Conservation (phyloP, 2,329 filamentous ascomycete species). For the Cladobotryum mycophilum region DNA sequence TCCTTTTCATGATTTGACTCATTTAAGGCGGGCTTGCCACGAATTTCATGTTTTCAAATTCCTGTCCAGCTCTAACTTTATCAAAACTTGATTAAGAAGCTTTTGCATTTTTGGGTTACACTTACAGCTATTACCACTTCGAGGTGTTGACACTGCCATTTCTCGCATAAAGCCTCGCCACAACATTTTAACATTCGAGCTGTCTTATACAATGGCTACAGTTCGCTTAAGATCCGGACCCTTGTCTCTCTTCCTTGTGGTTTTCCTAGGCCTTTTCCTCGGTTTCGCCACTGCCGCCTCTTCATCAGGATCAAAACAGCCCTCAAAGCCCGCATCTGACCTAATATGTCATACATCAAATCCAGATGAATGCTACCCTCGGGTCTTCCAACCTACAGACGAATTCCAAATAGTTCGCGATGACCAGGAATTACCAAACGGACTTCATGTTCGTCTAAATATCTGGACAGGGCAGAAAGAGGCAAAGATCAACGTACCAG, state of each 20-base stretch:
- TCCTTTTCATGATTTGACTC: slow-evolving; percentile 15
- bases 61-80: neutral
- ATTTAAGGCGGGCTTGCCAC: slow-evolving; percentile 4
- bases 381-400: slow-evolving; percentile 55
- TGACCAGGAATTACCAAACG: slow-evolving; percentile 59
- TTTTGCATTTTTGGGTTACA: no score
- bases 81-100: neutral
- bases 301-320: slow-evolving; percentile 25
- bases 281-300: slow-evolving; percentile 20
- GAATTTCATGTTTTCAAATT: neutral
- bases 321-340: slow-evolving; percentile 26
- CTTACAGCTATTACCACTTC: no score
- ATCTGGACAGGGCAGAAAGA: slow-evolving; percentile 58
- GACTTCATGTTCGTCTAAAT: slow-evolving; percentile 61
- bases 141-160: no score
- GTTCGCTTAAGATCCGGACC: slow-evolving; percentile 4
- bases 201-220: neutral
- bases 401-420: slow-evolving; percentile 58
- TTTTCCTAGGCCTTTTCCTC: slow-evolving; percentile 23
- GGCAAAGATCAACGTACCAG: slow-evolving; percentile 58
- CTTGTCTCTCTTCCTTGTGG: slow-evolving; percentile 15
- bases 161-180: no score
- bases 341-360: slow-evolving; percentile 60
- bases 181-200: neutral
- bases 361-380: slow-evolving; percentile 58